phyloP scores from a whole-genome alignment of 805 yeast species.

The Ogataea angusta region DNA sequence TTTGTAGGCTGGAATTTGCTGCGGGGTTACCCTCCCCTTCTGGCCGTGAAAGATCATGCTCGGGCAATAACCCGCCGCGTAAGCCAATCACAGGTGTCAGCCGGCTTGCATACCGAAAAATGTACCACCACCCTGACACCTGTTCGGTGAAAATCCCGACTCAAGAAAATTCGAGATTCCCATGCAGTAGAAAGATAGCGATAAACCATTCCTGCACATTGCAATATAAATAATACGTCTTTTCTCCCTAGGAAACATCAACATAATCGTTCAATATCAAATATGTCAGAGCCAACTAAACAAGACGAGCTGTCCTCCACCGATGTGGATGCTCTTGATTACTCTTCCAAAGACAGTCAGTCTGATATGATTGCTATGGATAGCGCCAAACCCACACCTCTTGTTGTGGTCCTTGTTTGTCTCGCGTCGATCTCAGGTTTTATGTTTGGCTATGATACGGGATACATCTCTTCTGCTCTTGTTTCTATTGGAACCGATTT shows the following conservation, averaged over 20 bases:
- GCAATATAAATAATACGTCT: not conserved
- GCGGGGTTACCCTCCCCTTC: not conserved
- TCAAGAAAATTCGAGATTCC: conserved; percentile 13
- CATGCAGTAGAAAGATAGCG: not conserved
- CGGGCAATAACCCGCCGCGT: conserved; percentile 1
- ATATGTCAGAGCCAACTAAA: not conserved
- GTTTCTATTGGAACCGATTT: conserved; percentile 82
- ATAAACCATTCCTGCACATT: not conserved
- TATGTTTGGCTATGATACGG: conserved; percentile 97
- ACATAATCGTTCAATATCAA: not conserved
- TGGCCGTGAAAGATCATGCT: not conserved
- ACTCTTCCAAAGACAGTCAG: conserved; percentile 7
- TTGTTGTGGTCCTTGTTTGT: conserved; percentile 67
- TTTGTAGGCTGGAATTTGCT: not conserved
- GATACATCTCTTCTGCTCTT: conserved; percentile 91
- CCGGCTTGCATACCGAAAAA: conserved; percentile 6
- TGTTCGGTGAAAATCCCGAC: conserved; percentile 17
- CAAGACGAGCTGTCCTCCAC: conserved; percentile 1
- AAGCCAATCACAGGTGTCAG: conserved; percentile 8
- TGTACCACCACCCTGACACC: conserved; percentile 1
- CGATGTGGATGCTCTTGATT: conserved; percentile 6
- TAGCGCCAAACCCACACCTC: conserved; percentile 52
- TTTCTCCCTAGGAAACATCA: not conserved
- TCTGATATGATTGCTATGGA: conserved; percentile 27
- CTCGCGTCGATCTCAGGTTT: conserved; percentile 90